These are phyloP conservation scores for Rosa multiflora DNA, from an alignment of 306 rosid species.

Conservation along the genomic window DNA sequence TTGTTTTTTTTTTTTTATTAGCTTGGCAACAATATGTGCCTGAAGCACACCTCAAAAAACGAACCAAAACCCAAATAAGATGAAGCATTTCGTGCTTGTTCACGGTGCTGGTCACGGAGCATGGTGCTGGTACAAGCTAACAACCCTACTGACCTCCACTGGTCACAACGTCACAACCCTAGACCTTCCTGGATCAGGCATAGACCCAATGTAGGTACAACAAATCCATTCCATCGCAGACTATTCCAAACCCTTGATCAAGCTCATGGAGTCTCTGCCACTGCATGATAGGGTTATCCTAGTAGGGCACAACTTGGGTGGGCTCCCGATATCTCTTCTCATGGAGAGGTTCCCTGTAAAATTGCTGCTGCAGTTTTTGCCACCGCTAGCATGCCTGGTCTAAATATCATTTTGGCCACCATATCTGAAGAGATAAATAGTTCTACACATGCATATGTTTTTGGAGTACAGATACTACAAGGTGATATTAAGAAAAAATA, in stretches of 20 bases:
- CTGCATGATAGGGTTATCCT: slow-evolving; percentile 34
- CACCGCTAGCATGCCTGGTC: slow-evolving; percentile 39
- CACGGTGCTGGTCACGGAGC: slow-evolving; percentile 50
- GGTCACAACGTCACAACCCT: slow-evolving; percentile 43
- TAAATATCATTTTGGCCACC: slow-evolving; percentile 2
- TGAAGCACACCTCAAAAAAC: background rate
- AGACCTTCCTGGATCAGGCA: slow-evolving; percentile 48
- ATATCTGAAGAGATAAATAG: slow-evolving; percentile 14
- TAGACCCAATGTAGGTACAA: slow-evolving; percentile 26
- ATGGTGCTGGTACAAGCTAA: slow-evolving; percentile 52
- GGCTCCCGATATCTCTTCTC: slow-evolving; percentile 27
- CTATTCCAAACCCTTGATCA: slow-evolving; percentile 36
- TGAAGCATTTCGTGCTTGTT: slow-evolving; percentile 38
- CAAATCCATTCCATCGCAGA: slow-evolving; percentile 21
- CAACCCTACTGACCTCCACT: slow-evolving; percentile 20
- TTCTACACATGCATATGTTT: background rate
- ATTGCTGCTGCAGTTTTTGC: slow-evolving; percentile 31
- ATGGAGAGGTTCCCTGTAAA: slow-evolving; percentile 42
- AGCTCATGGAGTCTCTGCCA: slow-evolving; percentile 28
- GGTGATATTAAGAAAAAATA: background rate
- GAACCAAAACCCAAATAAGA: background rate
- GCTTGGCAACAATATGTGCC: background rate
- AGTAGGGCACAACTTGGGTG: slow-evolving; percentile 40
- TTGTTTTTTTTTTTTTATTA: background rate
- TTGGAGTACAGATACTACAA: background rate